These are phyloP conservation scores for Microsporum ferrugineum DNA, from an alignment of 2,329 filamentous ascomycete genomes.

Conservation along the genomic window DNA sequence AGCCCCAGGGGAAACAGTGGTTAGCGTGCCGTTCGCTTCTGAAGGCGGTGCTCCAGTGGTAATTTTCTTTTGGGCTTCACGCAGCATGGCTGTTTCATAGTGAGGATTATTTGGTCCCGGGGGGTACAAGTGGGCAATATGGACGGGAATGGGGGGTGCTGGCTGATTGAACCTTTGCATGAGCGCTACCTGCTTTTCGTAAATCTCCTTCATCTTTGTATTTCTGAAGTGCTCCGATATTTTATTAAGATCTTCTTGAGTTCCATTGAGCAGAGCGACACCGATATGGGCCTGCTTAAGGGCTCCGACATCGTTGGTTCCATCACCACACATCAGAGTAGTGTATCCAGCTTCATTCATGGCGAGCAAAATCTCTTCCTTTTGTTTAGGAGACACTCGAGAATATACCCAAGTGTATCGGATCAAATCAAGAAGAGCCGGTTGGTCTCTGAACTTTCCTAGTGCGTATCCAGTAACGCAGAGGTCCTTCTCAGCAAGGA, in stretches of 20 bases:
- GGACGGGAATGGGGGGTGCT: slow-evolving; percentile 74
- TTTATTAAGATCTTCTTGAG: slow-evolving; percentile 75
- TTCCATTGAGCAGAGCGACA: slow-evolving; percentile 90
- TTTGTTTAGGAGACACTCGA: slow-evolving; percentile 95
- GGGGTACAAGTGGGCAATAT: slow-evolving; percentile 90
- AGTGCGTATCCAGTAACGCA: slow-evolving; percentile 94
- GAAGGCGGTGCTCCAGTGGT: slow-evolving; percentile 43
- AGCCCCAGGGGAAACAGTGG: slow-evolving; percentile 55
- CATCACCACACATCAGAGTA: slow-evolving; percentile 96
- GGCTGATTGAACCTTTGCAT: slow-evolving; percentile 96
- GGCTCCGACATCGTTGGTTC: slow-evolving; percentile 94
- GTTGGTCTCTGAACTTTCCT: slow-evolving; percentile 72
- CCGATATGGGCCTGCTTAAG: slow-evolving; percentile 97
- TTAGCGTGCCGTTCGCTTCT: slow-evolving; percentile 46
- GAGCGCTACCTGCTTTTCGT: slow-evolving; percentile 85
- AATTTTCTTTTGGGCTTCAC: slow-evolving; percentile 70
- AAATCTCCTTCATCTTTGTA: slow-evolving; percentile 96
- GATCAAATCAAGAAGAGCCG: slow-evolving; percentile 64
- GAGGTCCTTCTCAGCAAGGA: slow-evolving; percentile 76
- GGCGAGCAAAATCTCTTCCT: slow-evolving; percentile 94
- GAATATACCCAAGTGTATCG: slow-evolving; percentile 96
- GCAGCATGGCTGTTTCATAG: slow-evolving; percentile 80
- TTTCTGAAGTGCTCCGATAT: slow-evolving; percentile 90
- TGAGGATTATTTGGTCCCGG: slow-evolving; percentile 87
- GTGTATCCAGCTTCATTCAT: slow-evolving; percentile 96